Evolutionary conservation across 805 yeast genomes (phyloP).

Genomic region (Starmerella apicola): DNA sequence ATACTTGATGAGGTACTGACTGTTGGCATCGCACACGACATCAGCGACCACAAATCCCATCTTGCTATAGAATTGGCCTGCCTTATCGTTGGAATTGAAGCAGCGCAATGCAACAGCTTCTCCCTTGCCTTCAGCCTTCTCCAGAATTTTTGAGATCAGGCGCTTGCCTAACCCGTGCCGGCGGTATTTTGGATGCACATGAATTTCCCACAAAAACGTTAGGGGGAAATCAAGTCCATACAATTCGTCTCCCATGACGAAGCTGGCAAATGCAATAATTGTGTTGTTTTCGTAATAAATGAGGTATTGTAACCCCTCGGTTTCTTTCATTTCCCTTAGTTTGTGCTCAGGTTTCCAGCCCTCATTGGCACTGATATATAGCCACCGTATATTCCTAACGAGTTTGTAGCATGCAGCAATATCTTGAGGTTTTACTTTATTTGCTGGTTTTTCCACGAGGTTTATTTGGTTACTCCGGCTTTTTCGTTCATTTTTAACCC

Average conservation of each 20-base stretch:
- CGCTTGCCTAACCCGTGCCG: slow-evolving; percentile 12
- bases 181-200: slow-evolving; percentile 9
- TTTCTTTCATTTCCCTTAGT: slow-evolving; percentile 9
- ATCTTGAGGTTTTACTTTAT: slow-evolving; percentile 7
- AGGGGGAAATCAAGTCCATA: not conserved
- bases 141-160: slow-evolving; percentile 3
- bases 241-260: slow-evolving; percentile 5
- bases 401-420: slow-evolving; percentile 12
- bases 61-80: slow-evolving; percentile 8
- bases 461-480: no score
- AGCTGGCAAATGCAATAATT: slow-evolving; percentile 13
- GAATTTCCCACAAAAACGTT: slow-evolving; percentile 16
- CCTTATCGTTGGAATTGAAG: slow-evolving; percentile 9
- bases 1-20: not conserved
- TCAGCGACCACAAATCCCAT: slow-evolving; percentile 6
- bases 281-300: not conserved
- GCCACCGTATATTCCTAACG: slow-evolving; percentile 7
- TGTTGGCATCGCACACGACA: not conserved
- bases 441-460: slow-evolving; percentile 1
- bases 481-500: no score
- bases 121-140: not conserved
- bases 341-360: slow-evolving; percentile 12
- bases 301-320: slow-evolving; percentile 9
- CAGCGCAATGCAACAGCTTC: slow-evolving; percentile 12
- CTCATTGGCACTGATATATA: slow-evolving; percentile 11